Evolutionary conservation across 2,329 filamentous ascomycete genomes (phyloP), one percentile per base, ranked within the genome.

Genomic region (Ascochyta koolunga): DNA sequence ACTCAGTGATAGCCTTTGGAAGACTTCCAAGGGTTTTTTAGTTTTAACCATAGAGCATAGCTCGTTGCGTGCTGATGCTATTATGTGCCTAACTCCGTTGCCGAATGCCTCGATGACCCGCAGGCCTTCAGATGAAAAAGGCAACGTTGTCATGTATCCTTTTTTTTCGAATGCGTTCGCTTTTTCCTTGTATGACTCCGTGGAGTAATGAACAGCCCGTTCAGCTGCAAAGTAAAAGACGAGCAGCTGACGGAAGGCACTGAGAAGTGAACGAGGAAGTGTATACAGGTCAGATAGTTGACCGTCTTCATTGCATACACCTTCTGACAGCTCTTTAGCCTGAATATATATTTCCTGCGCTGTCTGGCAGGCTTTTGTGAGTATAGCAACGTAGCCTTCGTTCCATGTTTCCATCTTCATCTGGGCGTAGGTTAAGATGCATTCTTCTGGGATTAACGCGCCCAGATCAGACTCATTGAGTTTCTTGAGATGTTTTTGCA

Each of bases 201-300:
- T 40, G 2, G 56, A 61, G 11, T 56, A 54, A 37, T 66, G 39
- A 8, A 73, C 25, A n/a, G 65, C 58, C 38, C 69, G 58, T 49
- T 71, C 70, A 7, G 62, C 56, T 1, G 66, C 65, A 13, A 72
- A 52, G 31, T 64, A 70, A 36, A 68, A 69, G 1, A 67, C 47
- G 1, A 69, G 31, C 2, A 70, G 45, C 13, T 47, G 43, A 18
- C 60, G 64, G 7, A 73, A 59, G 13, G 64, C 60, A 24, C 63
- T 56, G 3, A 67, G 32, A 5, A 74, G 54, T 27, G 61, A 44
- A 0, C 56, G 50, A 1, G 71, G 67, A 19, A 71, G 57, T 2
- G 39, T 59, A 46, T 73, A 73, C 4, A 65, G 32, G 2, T 61
- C 55, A 1, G 68, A 71, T 39, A 71, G 61, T 1, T 42, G 41